phyloP scores from a whole-genome alignment of 129 eudicot species.

The Dittrichia graveolens region DNA sequence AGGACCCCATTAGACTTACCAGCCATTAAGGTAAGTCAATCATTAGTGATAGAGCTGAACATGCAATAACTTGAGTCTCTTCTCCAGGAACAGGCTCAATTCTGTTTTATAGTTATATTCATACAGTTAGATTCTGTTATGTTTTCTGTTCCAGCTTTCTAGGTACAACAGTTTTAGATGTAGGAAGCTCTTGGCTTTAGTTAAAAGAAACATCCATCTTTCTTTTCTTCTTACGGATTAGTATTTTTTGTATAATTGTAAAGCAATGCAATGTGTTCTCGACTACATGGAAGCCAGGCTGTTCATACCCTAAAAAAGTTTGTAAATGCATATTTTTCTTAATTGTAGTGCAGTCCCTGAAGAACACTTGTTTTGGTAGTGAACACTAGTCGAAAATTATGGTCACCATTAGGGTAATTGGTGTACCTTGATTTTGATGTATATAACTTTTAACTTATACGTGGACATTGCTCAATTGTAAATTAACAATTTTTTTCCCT shows the following conservation, averaged over 20 bases:
- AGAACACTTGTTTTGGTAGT: neutral
- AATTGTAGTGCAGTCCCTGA: neutral
- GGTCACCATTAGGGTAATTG: neutral
- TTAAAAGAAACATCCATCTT: neutral
- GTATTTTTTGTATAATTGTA: neutral
- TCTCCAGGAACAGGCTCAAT: no score
- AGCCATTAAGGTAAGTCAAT: no score
- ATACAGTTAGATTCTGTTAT: neutral
- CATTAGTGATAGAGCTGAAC: no score
- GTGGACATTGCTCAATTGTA: neutral
- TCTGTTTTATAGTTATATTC: conserved; percentile 3
- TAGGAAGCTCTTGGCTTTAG: neutral
- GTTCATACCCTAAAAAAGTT: neutral
- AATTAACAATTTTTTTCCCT: neutral
- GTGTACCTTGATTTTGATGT: neutral
- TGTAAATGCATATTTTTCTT: neutral
- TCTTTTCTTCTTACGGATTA: neutral
- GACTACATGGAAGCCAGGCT: conserved; percentile 3
- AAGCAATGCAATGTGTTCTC: neutral
- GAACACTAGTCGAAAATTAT: conserved; percentile 1
- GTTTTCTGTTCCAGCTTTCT: neutral
- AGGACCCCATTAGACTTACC: no score
- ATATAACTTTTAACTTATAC: conserved; percentile 1
- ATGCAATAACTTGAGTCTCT: no score
- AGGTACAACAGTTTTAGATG: neutral